Conservation (phyloP, 805 yeast genomes). For the Kuraishia molischiana region DNA sequence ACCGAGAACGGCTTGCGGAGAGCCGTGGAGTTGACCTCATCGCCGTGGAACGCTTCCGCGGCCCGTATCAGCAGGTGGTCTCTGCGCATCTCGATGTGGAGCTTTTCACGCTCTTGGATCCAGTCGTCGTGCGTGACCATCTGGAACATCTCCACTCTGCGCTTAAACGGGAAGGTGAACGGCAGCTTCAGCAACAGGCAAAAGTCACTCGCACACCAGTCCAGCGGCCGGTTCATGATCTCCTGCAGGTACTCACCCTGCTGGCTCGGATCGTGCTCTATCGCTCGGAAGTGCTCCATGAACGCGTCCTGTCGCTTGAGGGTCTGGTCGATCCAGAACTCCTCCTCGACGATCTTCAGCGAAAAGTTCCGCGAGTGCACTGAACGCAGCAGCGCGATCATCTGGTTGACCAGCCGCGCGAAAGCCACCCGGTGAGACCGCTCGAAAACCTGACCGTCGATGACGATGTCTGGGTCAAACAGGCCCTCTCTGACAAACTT, state of each 20-base stretch:
- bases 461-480: neutral
- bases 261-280: too few relatives aligned
- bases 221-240: too few relatives aligned
- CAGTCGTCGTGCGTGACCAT: neutral
- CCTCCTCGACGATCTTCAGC: neutral
- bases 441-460: neutral
- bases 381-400: neutral
- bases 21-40: conserved; percentile 21
- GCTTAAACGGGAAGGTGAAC: conserved; percentile 67
- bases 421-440: neutral
- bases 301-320: neutral
- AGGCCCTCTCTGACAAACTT: neutral
- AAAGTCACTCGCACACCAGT: too few relatives aligned
- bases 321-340: neutral
- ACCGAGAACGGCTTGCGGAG: conserved; percentile 58
- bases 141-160: conserved; percentile 67
- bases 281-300: too few relatives aligned
- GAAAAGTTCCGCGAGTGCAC: neutral
- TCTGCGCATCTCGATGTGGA: neutral
- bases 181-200: conserved; percentile 59
- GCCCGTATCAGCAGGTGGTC: neutral
- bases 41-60: neutral
- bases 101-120: neutral
- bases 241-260: too few relatives aligned
- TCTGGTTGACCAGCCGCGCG: neutral